Evolutionary conservation across 2,329 filamentous ascomycete species (phyloP).

Genomic region (Sclerotiophoma versabilis): DNA sequence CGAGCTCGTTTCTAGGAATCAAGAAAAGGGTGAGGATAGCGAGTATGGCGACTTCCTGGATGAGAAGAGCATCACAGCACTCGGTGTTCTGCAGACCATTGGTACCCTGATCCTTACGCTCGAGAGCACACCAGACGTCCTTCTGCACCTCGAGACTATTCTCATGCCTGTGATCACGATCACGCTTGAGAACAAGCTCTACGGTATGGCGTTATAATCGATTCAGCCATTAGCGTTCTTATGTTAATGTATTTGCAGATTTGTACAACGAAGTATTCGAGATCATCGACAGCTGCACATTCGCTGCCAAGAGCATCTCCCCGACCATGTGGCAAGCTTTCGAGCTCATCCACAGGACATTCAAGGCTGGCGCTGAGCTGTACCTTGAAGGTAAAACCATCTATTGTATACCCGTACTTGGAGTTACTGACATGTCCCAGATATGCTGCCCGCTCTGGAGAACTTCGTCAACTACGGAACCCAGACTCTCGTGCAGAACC

Average conservation of each 20-base stretch:
- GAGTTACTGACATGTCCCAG: conserved; percentile 49
- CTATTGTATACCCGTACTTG: background rate
- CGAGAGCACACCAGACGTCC: conserved; percentile 94
- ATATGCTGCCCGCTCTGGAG: conserved; percentile 97
- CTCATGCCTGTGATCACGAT: conserved; percentile 97
- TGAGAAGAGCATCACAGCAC: conserved; percentile 97
- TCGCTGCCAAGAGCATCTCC: conserved; percentile 94
- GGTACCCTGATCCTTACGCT: conserved; percentile 95
- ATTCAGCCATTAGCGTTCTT: background rate
- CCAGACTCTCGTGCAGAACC: conserved; percentile 79
- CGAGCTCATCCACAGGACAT: conserved; percentile 93
- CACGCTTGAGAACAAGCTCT: conserved; percentile 96
- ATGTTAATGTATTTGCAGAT: conserved; percentile 60
- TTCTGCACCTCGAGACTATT: conserved; percentile 92
- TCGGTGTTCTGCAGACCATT: conserved; percentile 96
- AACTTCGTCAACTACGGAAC: conserved; percentile 97
- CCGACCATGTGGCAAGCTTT: conserved; percentile 99
- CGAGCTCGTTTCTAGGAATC: conserved; percentile 87
- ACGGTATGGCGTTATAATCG: conserved; percentile 63
- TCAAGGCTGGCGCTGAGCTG: conserved; percentile 95
- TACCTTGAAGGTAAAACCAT: conserved; percentile 75
- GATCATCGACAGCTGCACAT: conserved; percentile 99
- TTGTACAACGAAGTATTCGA: conserved; percentile 98
- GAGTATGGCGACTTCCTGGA: conserved; percentile 90
- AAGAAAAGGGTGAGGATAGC: conserved; percentile 75